These are phyloP conservation scores for Blastobotrys proliferans DNA, from an alignment of 1,139 yeast species.

Conservation along the genomic window DNA sequence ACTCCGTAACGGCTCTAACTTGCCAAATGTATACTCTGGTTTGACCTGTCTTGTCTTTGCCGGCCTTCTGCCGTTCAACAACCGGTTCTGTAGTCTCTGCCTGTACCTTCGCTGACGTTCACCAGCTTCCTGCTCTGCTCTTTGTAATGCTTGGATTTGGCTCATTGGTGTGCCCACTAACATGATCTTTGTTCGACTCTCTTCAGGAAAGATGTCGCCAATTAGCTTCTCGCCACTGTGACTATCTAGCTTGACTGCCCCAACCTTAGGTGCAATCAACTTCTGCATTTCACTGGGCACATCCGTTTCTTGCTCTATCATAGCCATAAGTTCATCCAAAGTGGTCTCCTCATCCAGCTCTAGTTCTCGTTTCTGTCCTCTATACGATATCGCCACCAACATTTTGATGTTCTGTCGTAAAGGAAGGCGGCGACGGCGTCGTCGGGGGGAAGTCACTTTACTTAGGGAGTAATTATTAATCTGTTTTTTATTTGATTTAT, in stretches of 20 bases:
- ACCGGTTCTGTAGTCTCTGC: conserved; percentile 10
- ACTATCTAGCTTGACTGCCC: conserved; percentile 20
- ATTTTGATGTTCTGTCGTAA: conserved; percentile 10
- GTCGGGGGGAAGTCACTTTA: not conserved
- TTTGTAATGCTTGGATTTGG: conserved; percentile 25
- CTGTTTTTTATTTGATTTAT: no score
- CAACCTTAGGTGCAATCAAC: conserved; percentile 30
- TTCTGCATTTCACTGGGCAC: conserved; percentile 31
- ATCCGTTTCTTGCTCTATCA: conserved; percentile 28
- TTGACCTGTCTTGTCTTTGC: conserved; percentile 6
- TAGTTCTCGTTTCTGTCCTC: conserved; percentile 20
- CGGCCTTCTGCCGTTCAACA: conserved; percentile 4
- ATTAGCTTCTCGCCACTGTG: conserved; percentile 19
- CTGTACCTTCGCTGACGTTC: conserved; percentile 17
- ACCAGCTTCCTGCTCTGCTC: conserved; percentile 25
- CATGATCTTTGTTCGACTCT: conserved; percentile 26
- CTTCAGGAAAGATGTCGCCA: conserved; percentile 22
- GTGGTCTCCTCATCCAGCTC: conserved; percentile 21
- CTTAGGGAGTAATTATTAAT: not conserved
- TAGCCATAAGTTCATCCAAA: conserved; percentile 23
- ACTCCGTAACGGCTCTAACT: conserved; percentile 33
- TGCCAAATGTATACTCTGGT: conserved; percentile 33
- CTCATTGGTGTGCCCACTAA: conserved; percentile 30
- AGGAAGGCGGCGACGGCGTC: not conserved
- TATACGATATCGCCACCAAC: conserved; percentile 20